Evolutionary conservation across 2,329 filamentous ascomycete genomes (phyloP).

Genomic region (Chrysoporthe cubensis): DNA sequence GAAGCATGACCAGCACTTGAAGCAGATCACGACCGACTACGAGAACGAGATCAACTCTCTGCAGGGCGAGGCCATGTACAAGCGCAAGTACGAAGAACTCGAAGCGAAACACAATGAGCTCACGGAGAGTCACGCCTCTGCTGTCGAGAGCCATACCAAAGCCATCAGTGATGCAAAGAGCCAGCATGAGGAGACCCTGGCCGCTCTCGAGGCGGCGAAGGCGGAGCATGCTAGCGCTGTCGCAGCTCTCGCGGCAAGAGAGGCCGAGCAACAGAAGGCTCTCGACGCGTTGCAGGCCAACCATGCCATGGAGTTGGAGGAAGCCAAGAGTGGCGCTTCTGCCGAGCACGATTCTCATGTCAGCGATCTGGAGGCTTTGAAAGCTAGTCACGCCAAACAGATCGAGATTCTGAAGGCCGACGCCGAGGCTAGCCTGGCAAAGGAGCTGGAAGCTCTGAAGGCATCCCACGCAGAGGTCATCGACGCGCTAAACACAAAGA

Average conservation of each 20-base stretch:
- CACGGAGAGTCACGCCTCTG: constrained; percentile 38
- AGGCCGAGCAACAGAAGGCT: constrained; percentile 56
- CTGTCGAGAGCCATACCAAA: constrained; percentile 44
- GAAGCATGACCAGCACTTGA: constrained; percentile 61
- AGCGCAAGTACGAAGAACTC: constrained; percentile 65
- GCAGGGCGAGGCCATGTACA: constrained; percentile 65
- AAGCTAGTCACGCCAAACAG: constrained; percentile 57
- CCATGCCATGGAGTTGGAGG: constrained; percentile 63
- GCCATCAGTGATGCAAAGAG: constrained; percentile 49
- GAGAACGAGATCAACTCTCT: constrained; percentile 68
- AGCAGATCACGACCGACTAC: constrained; percentile 63
- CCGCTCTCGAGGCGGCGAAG: constrained; percentile 49
- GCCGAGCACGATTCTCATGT: constrained; percentile 54
- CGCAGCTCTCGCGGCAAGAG: constrained; percentile 53
- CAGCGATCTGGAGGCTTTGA: constrained; percentile 56
- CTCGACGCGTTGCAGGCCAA: constrained; percentile 59
- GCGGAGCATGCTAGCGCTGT: constrained; percentile 49
- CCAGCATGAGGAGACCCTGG: constrained; percentile 49
- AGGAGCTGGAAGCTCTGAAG: constrained; percentile 48
- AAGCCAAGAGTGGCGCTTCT: constrained; percentile 56
- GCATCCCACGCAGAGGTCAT: constrained; percentile 49
- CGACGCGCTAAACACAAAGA: constrained; percentile 47
- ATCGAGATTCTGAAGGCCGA: constrained; percentile 49
- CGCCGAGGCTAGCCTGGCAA: constrained; percentile 43
- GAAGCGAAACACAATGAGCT: constrained; percentile 61